Conservation (phyloP, 2,329 filamentous ascomycete genomes). For the Amesomyces nigricolor region DNA sequence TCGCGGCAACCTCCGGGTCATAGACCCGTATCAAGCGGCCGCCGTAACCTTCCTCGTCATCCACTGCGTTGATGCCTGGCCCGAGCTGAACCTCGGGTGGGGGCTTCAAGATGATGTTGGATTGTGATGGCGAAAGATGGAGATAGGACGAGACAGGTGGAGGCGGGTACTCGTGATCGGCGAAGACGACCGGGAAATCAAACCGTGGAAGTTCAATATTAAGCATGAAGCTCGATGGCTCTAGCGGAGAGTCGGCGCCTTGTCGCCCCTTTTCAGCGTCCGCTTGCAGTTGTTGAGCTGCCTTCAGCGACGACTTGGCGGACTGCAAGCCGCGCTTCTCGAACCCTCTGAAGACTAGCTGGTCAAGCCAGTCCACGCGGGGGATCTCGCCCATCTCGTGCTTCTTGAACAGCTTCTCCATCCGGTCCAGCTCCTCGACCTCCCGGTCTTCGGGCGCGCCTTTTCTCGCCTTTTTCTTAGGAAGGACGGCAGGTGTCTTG, state of each 20-base stretch:
- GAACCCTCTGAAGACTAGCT: conserved; percentile 83
- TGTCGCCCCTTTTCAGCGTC: conserved; percentile 29
- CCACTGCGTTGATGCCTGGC: conserved; percentile 74
- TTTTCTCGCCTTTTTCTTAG: conserved; percentile 47
- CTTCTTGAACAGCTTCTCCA: conserved; percentile 90
- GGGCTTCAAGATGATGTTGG: conserved; percentile 67
- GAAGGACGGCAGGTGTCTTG: conserved; percentile 66
- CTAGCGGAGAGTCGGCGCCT: conserved; percentile 42
- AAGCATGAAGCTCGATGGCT: conserved; percentile 64
- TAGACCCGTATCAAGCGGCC: conserved; percentile 77
- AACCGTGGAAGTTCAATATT: conserved; percentile 91
- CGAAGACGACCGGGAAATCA: conserved; percentile 92
- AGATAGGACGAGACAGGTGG: conserved; percentile 74
- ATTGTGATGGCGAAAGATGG: conserved; percentile 56
- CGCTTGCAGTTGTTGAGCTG: conserved; percentile 41
- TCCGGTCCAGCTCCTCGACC: conserved; percentile 75
- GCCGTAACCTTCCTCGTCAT: conserved; percentile 44
- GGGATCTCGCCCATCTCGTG: conserved; percentile 97
- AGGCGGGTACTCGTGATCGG: conserved; percentile 84
- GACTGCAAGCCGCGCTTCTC: conserved; percentile 68
- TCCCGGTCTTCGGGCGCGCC: conserved; percentile 59
- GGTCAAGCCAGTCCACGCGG: conserved; percentile 90
- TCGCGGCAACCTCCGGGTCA: conserved; percentile 83
- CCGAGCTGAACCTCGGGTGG: conserved; percentile 86
- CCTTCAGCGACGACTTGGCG: conserved; percentile 58